Evolutionary conservation across 345 rosid species (phyloP).

Genomic region (Hibiscus trionum): DNA sequence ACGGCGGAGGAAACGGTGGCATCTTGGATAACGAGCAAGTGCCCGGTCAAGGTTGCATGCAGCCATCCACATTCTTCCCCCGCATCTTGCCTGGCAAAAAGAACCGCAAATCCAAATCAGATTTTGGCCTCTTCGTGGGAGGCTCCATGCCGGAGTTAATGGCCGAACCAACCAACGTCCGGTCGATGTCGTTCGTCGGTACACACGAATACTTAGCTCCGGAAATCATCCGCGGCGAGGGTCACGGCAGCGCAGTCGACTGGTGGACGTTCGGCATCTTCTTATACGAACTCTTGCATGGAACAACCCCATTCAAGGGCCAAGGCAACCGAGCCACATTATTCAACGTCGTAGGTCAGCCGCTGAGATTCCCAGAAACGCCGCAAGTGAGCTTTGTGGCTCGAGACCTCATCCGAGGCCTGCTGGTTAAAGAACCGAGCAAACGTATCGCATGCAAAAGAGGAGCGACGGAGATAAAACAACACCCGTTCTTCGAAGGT

Average conservation of each 20-base stretch:
- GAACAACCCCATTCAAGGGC: conserved; percentile 86
- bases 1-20: conserved; percentile 18
- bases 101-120: conserved; percentile 80
- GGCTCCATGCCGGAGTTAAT: conserved; percentile 74
- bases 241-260: conserved; percentile 94
- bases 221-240: conserved; percentile 85
- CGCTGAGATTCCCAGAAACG: conserved; percentile 64
- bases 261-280: conserved; percentile 96
- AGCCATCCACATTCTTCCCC: conserved; percentile 75
- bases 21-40: conserved; percentile 52
- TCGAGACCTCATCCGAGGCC: conserved; percentile 70
- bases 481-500: conserved; percentile 84
- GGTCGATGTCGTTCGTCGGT: conserved; percentile 91
- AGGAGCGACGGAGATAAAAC: conserved; percentile 90
- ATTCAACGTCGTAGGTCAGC: conserved; percentile 77
- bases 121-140: conserved; percentile 52
- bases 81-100: conserved; percentile 68
- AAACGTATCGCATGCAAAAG: conserved; percentile 73
- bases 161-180: conserved; percentile 90
- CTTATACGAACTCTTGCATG: conserved; percentile 74
- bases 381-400: conserved; percentile 63
- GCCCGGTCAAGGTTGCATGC: conserved; percentile 44
- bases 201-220: conserved; percentile 92
- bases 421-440: conserved; percentile 73
- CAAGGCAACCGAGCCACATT: conserved; percentile 88